Evolutionary conservation across 2,329 filamentous ascomycete genomes (phyloP), one percentile per base, ranked within the genome.

Genomic region (Arachnomyces sp.): DNA sequence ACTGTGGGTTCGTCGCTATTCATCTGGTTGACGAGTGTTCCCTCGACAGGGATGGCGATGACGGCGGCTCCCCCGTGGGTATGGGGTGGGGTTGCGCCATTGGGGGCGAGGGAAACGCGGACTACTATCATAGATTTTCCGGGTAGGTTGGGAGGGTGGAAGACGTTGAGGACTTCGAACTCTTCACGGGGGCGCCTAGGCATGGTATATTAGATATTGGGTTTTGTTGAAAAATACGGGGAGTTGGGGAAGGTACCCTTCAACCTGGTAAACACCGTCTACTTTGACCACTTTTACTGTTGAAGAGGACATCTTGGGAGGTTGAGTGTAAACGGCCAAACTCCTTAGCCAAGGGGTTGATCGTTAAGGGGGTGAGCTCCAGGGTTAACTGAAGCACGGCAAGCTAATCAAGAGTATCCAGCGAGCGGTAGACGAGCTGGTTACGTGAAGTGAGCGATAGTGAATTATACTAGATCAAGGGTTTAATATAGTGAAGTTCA

Each of bases 11-110:
- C 25, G 12, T 47, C 46, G 31, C 45, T 28, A 33, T 50, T 50
- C 48, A 50, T 49, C 32, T 50, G 34, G 31, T 50, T 47, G 16
- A 43, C 28, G n/a, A 41, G n/a, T 7, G 31, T 20, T 12, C 48
- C 48, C 3, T 37, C 32, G 16, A 44, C 20, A 11, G 47, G 36
- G 28, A 39, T 15, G 2, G 34, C 48, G 18, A 32, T 34, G 4
- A 47, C 47, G 2, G 43, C 28, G 25, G 48, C 48, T 36, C 48
- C 48, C 12, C 35, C 35, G 28, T 50, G 48, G n/a, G 34, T 40
- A 37, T 50, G 48, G 6, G 48, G 44, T 2, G 48, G 46, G n/a
- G 45, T 46, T 8, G 46, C 39, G 3, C 13, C 47, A 28, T 35
- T 42, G n/a, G 48, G 48, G 11, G 39, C 38, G 11, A 45, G 29